These are phyloP conservation scores for Citrus unshiu DNA, from an alignment of 345 rosid genomes.

Conservation along the genomic window DNA sequence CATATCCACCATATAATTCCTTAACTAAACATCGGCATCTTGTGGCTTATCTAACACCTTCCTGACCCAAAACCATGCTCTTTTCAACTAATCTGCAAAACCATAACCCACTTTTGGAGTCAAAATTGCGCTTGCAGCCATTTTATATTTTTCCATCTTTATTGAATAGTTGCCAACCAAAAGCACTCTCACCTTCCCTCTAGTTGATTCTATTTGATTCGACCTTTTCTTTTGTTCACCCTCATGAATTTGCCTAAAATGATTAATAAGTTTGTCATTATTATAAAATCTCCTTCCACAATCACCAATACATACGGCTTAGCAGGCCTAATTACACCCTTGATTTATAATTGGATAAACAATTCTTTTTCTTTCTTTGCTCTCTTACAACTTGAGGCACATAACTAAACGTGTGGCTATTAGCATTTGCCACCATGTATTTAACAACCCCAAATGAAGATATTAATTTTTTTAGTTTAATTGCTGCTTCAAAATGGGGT, in stretches of 20 bases:
- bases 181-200: slow-evolving; percentile 64
- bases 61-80: slow-evolving; percentile 69
- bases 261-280: slow-evolving; percentile 60
- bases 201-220: slow-evolving; percentile 47
- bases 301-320: slow-evolving; percentile 42
- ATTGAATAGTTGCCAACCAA: slow-evolving; percentile 63
- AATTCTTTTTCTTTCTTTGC: too few species aligned
- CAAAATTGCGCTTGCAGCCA: slow-evolving; percentile 48
- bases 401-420: too few species aligned
- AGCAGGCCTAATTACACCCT: too few species aligned
- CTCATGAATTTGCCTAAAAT: slow-evolving; percentile 83
- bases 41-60: slow-evolving; percentile 64
- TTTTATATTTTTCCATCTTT: slow-evolving; percentile 81
- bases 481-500: too few species aligned
- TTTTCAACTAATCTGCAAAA: slow-evolving; percentile 62
- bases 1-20: slow-evolving; percentile 62
- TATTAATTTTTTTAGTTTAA: too few species aligned
- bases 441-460: too few species aligned
- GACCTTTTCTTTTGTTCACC: slow-evolving; percentile 65
- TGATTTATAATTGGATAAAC: too few species aligned
- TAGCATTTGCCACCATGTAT: too few species aligned
- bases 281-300: slow-evolving; percentile 72
- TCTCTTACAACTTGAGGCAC: too few species aligned
- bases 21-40: slow-evolving; percentile 63
- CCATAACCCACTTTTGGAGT: slow-evolving; percentile 69